Evolutionary conservation across 345 rosid genomes (phyloP).

Genomic region (Citrus cavaleriei): DNA sequence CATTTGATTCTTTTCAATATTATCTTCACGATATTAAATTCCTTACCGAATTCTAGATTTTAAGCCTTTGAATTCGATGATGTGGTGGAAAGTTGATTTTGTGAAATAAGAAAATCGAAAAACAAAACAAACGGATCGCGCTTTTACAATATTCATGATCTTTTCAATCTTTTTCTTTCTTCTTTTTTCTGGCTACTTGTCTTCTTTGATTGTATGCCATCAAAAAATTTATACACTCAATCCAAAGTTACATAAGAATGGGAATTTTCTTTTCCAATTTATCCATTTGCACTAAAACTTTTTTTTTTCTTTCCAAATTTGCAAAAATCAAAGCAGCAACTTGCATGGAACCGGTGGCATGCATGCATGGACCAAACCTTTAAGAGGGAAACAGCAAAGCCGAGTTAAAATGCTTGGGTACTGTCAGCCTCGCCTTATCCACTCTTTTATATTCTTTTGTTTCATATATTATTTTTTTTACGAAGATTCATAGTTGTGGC

Average conservation of each 20-base stretch:
- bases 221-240: not conserved
- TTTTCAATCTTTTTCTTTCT: not conserved
- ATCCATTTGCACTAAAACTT: not conserved
- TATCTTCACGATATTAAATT: not conserved
- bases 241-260: not conserved
- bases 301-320: not conserved
- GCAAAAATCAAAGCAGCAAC: slow-evolving; percentile 6
- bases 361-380: not conserved
- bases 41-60: not conserved
- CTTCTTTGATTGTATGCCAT: not conserved
- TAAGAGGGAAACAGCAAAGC: slow-evolving; percentile 35
- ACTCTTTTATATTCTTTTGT: not conserved
- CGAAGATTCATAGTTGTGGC: not conserved
- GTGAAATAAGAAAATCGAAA: not conserved
- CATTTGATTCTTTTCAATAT: slow-evolving; percentile 11
- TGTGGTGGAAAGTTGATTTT: not conserved
- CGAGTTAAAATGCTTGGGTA: not conserved
- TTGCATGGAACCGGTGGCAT: not conserved
- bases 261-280: not conserved
- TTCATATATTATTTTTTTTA: not conserved
- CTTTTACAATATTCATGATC: not conserved
- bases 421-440: not conserved
- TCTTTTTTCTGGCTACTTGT: not conserved
- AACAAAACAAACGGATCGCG: not conserved
- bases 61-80: not conserved